Evolutionary conservation across 1,284 basidiomycete species (phyloP).

Genomic region (Tilletia walkeri): DNA sequence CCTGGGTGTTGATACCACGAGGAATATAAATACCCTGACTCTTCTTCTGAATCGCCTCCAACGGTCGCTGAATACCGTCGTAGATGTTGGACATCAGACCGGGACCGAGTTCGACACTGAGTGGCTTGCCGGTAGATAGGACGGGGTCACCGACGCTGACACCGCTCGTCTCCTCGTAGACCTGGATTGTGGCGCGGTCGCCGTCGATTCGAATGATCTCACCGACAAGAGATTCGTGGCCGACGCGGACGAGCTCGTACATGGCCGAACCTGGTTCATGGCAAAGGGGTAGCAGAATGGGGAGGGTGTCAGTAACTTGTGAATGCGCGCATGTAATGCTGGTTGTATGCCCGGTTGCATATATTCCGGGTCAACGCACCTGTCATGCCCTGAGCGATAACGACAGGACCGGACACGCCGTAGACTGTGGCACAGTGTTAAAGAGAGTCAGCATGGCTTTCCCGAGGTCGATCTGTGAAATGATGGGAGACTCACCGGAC

Average conservation of each 20-base stretch:
- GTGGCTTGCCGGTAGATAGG: conserved; percentile 90
- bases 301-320: too few relatives aligned
- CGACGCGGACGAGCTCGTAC: conserved; percentile 56
- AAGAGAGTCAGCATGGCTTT: neutral
- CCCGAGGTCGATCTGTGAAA: neutral
- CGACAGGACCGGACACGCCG: conserved; percentile 55
- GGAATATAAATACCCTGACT: conserved; percentile 98
- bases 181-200: conserved; percentile 82
- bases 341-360: neutral
- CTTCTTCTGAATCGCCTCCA: conserved; percentile 87
- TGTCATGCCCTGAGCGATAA: conserved; percentile 55
- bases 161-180: conserved; percentile 80
- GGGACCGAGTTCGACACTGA: conserved; percentile 95
- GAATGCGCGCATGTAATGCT: neutral
- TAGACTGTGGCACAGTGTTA: conserved; percentile 28
- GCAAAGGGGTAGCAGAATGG: neutral
- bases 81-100: conserved; percentile 98
- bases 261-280: conserved; percentile 35
- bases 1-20: conserved; percentile 89
- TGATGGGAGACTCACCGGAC: conserved; percentile 17
- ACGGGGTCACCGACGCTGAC: conserved; percentile 97
- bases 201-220: conserved; percentile 55
- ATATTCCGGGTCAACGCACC: conserved; percentile 22
- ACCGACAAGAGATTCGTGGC: conserved; percentile 54
- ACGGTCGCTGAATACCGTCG: conserved; percentile 61